A percentile compares a stretch with the other conserved stretches of the same genome.
phyloP scores from a whole-genome alignment of 1,139 yeast genomes.

The Yamadazyma epiphylla region DNA sequence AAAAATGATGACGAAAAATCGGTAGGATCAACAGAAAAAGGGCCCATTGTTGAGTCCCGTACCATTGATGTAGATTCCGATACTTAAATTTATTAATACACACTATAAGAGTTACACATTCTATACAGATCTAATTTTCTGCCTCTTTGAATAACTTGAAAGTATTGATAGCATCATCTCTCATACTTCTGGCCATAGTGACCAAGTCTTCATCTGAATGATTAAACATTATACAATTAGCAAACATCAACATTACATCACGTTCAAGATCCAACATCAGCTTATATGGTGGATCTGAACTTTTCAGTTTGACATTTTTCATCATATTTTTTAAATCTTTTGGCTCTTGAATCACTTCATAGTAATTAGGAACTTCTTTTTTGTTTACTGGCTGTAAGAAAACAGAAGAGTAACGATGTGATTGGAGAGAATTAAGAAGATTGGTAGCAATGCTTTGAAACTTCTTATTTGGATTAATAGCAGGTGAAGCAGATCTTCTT shows the following conservation, averaged over 20 bases:
- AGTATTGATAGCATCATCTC: constrained; percentile 48
- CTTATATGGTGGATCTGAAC: constrained; percentile 41
- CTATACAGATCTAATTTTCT: too few species aligned
- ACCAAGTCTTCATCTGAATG: constrained; percentile 61
- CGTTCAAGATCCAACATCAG: constrained; percentile 61
- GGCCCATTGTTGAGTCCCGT: too few species aligned
- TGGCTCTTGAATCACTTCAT: constrained; percentile 58
- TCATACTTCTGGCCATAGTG: constrained; percentile 65
- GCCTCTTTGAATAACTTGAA: constrained; percentile 48
- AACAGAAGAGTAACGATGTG: constrained; percentile 72
- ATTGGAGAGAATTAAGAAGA: constrained; percentile 59
- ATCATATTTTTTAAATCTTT: constrained; percentile 64
- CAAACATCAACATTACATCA: constrained; percentile 72
- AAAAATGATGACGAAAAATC: constrained; percentile 10
- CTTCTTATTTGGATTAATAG: constrained; percentile 38
- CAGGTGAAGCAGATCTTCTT: constrained; percentile 20
- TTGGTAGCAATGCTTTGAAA: constrained; percentile 57
- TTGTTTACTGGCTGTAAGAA: constrained; percentile 67
- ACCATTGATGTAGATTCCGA: too few species aligned
- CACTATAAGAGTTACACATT: too few species aligned
- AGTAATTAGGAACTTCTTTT: constrained; percentile 67
- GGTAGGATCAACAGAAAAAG: constrained; percentile 3
- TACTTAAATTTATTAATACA: too few species aligned
- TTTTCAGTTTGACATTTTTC: constrained; percentile 47
- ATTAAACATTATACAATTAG: constrained; percentile 82